Percentiles rank a stretch among this genome's conserved stretches.
These are phyloP conservation scores for Coniochaeta prunicola DNA, from an alignment of 2,329 filamentous ascomycete species.

Conservation along the genomic window DNA sequence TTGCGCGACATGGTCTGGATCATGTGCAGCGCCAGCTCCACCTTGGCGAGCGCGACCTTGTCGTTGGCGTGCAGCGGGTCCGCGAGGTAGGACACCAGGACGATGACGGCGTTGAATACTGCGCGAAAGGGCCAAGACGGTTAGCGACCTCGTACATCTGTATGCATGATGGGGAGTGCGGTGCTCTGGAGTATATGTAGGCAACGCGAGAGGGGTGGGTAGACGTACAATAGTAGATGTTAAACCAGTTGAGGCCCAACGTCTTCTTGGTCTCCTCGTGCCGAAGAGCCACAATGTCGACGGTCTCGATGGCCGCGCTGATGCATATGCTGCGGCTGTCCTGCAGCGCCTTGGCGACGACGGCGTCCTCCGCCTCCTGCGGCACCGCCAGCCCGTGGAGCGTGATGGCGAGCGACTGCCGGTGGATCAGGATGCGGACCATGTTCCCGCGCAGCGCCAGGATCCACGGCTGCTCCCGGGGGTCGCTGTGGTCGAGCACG, in stretches of 20 bases:
- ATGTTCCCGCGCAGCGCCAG: conserved; percentile 3
- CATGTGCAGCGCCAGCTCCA: conserved; percentile 7
- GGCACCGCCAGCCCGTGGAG: background rate
- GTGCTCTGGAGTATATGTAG: background rate
- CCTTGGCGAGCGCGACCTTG: conserved; percentile 1
- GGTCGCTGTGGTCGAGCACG: background rate
- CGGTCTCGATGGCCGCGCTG: conserved; percentile 1
- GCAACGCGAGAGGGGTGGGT: background rate
- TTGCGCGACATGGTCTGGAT: conserved; percentile 6
- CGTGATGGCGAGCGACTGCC: conserved; percentile 1
- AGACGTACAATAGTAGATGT: conserved; percentile 7
- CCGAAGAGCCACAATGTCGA: conserved; percentile 2
- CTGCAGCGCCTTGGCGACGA: background rate
- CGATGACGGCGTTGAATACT: conserved; percentile 8
- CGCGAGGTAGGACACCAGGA: conserved; percentile 6
- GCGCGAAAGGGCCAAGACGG: background rate
- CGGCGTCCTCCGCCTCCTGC: background rate
- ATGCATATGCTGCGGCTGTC: conserved; percentile 4
- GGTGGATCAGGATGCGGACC: conserved; percentile 5
- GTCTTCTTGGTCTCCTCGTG: conserved; percentile 6
- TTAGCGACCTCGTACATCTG: background rate
- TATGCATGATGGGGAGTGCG: background rate
- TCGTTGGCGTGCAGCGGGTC: conserved; percentile 6
- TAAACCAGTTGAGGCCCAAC: conserved; percentile 7
- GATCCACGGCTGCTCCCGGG: conserved; percentile 1